phyloP scores from a whole-genome alignment of 208 protist genomes.

The Lotmaria passim region DNA sequence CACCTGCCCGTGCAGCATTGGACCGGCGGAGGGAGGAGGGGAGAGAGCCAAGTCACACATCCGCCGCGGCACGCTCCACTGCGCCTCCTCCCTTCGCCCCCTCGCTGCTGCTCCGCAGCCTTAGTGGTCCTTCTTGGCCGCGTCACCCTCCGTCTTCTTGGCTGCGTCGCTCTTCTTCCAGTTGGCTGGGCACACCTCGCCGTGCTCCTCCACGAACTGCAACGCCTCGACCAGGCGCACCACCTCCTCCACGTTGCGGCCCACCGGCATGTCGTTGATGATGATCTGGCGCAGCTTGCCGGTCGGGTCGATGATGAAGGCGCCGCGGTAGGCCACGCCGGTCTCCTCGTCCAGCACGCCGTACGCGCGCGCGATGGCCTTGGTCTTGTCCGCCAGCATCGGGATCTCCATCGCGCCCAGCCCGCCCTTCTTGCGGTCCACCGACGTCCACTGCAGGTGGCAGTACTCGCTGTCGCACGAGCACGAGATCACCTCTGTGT shows the following conservation, averaged over 20 bases:
- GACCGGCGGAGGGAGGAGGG: no score
- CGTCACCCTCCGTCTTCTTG: conserved; percentile 96
- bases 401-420: conserved; percentile 96
- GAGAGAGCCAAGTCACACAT: no score
- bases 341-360: conserved; percentile 92
- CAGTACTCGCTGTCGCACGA: conserved; percentile 95
- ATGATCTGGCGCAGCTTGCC: conserved; percentile 93
- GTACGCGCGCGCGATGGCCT: conserved; percentile 92
- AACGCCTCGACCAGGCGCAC: conserved; percentile 96
- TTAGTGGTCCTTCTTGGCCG: no score
- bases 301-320: conserved; percentile 96
- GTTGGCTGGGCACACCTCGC: conserved; percentile 95
- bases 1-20: no score
- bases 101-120: no score
- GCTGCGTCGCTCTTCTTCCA: conserved; percentile 92
- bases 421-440: conserved; percentile 96
- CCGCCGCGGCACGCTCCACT: no score
- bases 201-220: conserved; percentile 95
- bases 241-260: conserved; percentile 94
- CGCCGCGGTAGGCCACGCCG: conserved; percentile 91
- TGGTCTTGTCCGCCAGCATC: conserved; percentile 95
- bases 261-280: conserved; percentile 96
- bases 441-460: conserved; percentile 97
- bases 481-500: conserved; percentile 92
- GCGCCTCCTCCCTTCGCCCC: no score